Conservation (phyloP, 805 yeast genomes). For the Cyberlindnera nakhonratchasimensis region DNA sequence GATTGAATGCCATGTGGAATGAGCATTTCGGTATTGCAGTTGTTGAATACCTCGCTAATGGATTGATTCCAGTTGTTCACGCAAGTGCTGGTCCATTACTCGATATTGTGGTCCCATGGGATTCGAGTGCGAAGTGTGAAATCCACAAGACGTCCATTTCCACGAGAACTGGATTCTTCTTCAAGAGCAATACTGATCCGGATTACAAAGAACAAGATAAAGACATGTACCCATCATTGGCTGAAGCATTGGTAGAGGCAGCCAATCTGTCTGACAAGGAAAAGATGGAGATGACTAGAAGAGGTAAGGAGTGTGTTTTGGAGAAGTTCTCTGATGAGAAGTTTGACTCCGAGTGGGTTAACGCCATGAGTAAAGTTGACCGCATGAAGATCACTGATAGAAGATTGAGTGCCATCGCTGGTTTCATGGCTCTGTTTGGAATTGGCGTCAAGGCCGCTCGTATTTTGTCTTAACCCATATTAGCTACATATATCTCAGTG, state of each 20-base stretch:
- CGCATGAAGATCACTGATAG: slow-evolving; percentile 5
- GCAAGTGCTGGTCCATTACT: slow-evolving; percentile 93
- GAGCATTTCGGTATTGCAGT: slow-evolving; percentile 98
- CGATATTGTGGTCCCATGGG: slow-evolving; percentile 74
- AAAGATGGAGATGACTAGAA: slow-evolving; percentile 38
- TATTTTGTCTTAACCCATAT: too few relatives aligned
- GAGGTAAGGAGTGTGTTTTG: slow-evolving; percentile 43
- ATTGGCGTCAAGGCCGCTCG: background rate
- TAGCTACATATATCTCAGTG: too few relatives aligned
- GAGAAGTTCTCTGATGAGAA: slow-evolving; percentile 59
- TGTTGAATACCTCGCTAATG: slow-evolving; percentile 86
- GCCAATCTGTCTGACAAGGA: slow-evolving; percentile 37
- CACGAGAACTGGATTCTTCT: slow-evolving; percentile 73
- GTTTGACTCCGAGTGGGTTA: slow-evolving; percentile 56
- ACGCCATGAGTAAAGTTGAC: slow-evolving; percentile 17
- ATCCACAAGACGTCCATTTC: slow-evolving; percentile 31
- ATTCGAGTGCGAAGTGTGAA: slow-evolving; percentile 29
- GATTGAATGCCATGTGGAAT: slow-evolving; percentile 98
- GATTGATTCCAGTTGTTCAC: slow-evolving; percentile 84
- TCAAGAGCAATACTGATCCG: slow-evolving; percentile 68
- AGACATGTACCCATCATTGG: slow-evolving; percentile 43
- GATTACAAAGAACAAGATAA: slow-evolving; percentile 42
- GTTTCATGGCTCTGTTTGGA: slow-evolving; percentile 3
- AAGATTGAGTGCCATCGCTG: slow-evolving; percentile 9
- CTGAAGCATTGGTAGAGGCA: slow-evolving; percentile 45